Conservation (phyloP, 108 stramenopile species). For the Pelagomonas calceolata region DNA sequence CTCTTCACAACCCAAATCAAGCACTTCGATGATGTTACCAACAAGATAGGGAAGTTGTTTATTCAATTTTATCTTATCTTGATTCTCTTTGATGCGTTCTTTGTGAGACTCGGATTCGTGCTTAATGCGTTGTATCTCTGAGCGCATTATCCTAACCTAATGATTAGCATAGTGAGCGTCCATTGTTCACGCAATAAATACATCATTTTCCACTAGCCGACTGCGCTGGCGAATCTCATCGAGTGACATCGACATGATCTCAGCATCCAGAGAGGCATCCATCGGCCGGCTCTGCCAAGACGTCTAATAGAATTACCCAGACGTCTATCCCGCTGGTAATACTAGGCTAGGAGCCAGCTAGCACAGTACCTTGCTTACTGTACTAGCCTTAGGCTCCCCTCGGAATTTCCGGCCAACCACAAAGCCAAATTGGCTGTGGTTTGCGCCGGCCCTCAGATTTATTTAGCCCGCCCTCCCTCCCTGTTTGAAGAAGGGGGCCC, state of each 20-base stretch:
- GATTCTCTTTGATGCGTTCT: conserved; percentile 93
- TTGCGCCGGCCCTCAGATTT: too few relatives aligned
- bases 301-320: too few relatives aligned
- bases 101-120: conserved; percentile 78
- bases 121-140: conserved; percentile 82
- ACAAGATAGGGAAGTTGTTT: conserved; percentile 98
- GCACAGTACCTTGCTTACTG: too few relatives aligned
- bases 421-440: too few relatives aligned
- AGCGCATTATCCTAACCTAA: conserved; percentile 93
- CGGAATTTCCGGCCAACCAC: too few relatives aligned
- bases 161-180: conserved; percentile 83
- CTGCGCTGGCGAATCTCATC: conserved; percentile 89
- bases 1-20: conserved; percentile 85
- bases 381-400: too few relatives aligned
- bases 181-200: conserved; percentile 83
- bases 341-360: too few relatives aligned
- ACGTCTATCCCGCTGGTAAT: too few relatives aligned
- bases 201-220: conserved; percentile 88
- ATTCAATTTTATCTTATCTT: conserved; percentile 98
- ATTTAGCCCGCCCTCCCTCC: too few relatives aligned
- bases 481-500: too few relatives aligned
- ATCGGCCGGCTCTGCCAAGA: too few relatives aligned
- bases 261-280: conserved; percentile 63
- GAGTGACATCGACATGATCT: conserved; percentile 69
- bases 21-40: conserved; percentile 80